A percentile compares a stretch with the other conserved stretches of the same genome.
Conservation (phyloP, 73 alveolate genomes). For the Paramecium biaurelia region DNA sequence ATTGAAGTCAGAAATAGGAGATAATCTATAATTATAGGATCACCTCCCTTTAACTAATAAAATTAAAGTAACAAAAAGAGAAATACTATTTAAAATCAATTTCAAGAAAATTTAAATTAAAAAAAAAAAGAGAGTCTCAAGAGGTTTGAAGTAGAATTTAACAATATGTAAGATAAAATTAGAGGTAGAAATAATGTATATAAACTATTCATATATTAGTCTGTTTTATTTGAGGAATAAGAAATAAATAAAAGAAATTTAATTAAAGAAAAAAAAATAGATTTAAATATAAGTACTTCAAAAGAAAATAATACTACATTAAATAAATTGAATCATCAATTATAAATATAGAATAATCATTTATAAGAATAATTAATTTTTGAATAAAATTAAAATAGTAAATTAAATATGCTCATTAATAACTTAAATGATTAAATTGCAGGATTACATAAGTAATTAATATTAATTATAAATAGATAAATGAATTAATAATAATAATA, state of each 20-base stretch:
- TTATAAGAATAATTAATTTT: neutral
- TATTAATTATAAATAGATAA: neutral
- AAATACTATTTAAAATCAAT: neutral
- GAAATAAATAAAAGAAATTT: neutral
- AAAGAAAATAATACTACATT: neutral
- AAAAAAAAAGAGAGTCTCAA: neutral
- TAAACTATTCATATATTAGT: neutral
- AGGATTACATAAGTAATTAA: neutral
- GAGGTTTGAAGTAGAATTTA: conserved; percentile 20
- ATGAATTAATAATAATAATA: neutral
- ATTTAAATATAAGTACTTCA: neutral
- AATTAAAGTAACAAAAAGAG: neutral
- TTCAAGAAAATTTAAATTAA: neutral
- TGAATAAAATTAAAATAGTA: conserved; percentile 3
- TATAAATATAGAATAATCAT: neutral
- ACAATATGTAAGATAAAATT: conserved; percentile 28
- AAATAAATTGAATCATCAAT: neutral
- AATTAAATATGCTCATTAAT: conserved; percentile 1
- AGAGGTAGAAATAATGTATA: conserved; percentile 9
- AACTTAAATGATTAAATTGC: neutral
- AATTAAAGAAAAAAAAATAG: neutral
- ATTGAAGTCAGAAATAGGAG: neutral
- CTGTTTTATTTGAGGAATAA: neutral
- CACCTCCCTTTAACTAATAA: neutral
- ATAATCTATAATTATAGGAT: neutral